Percentiles rank a stretch among this genome's conserved stretches.
phyloP scores from a whole-genome alignment of 176 grass and related monocot species.

The Oryza longistaminata region DNA sequence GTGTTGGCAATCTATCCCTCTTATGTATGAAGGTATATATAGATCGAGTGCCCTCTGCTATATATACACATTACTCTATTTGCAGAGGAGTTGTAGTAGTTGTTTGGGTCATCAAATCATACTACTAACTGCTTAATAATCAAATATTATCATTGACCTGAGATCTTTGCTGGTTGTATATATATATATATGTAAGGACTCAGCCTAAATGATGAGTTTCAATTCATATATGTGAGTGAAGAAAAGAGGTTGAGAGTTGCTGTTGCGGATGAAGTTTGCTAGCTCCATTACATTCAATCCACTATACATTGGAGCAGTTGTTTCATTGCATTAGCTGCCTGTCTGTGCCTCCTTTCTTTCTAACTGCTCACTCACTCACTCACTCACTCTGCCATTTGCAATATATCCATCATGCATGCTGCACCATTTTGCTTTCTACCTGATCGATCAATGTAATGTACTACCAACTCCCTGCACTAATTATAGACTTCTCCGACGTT shows the following conservation, averaged over 20 bases:
- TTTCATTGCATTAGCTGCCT: neutral
- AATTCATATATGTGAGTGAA: neutral
- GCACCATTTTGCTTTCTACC: neutral
- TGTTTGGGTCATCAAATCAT: neutral
- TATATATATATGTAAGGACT: no score
- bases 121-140: neutral
- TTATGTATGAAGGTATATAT: neutral
- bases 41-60: neutral
- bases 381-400: neutral
- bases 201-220: neutral
- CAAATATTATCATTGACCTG: neutral
- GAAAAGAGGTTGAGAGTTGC: neutral
- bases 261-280: constrained; percentile 7
- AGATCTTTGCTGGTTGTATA: neutral
- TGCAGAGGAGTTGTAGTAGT: neutral
- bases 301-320: constrained; percentile 21
- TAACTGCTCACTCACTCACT: constrained; percentile 6
- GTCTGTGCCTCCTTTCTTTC: neutral
- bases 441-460: neutral
- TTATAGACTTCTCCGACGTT: neutral
- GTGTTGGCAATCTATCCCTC: neutral
- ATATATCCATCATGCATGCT: neutral
- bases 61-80: neutral
- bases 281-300: neutral
- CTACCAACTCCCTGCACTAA: neutral